Evolutionary conservation across 306 rosid species (phyloP).

Genomic region (Corylus americana): DNA sequence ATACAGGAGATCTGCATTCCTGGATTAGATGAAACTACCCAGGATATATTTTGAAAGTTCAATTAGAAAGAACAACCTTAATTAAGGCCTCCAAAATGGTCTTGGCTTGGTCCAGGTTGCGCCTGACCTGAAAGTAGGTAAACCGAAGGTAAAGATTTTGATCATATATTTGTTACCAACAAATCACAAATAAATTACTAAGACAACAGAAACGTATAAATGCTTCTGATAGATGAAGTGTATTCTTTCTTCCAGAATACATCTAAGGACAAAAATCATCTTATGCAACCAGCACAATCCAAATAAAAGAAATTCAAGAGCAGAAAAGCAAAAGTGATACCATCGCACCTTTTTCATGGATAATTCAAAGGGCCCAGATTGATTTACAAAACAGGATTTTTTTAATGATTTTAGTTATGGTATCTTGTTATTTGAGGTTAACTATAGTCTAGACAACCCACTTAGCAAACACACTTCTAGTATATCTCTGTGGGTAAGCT

Average conservation of each 20-base stretch:
- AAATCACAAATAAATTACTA: slow-evolving; percentile 13
- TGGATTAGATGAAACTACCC: slow-evolving; percentile 6
- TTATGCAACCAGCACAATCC: neutral
- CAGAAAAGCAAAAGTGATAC: neutral
- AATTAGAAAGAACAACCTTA: slow-evolving; percentile 52
- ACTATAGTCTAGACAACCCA: neutral
- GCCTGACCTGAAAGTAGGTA: slow-evolving; percentile 71
- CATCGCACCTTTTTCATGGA: too few species aligned
- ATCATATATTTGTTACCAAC: slow-evolving; percentile 12
- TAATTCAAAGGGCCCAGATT: neutral
- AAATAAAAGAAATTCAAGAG: neutral
- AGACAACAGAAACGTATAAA: neutral
- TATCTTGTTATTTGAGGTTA: too few species aligned
- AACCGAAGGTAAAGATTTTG: slow-evolving; percentile 13
- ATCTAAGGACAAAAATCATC: neutral
- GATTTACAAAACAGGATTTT: neutral
- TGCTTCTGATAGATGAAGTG: slow-evolving; percentile 4
- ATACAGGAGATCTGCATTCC: slow-evolving; percentile 7
- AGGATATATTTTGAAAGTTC: slow-evolving; percentile 19
- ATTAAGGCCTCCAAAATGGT: slow-evolving; percentile 83
- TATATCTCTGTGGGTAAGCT: too few species aligned
- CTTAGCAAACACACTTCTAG: neutral
- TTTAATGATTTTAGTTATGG: neutral
- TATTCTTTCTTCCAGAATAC: neutral
- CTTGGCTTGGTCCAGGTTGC: slow-evolving; percentile 98